Conservation (phyloP, 495 filamentous ascomycete species). For the Aspergillus homomorphus region DNA sequence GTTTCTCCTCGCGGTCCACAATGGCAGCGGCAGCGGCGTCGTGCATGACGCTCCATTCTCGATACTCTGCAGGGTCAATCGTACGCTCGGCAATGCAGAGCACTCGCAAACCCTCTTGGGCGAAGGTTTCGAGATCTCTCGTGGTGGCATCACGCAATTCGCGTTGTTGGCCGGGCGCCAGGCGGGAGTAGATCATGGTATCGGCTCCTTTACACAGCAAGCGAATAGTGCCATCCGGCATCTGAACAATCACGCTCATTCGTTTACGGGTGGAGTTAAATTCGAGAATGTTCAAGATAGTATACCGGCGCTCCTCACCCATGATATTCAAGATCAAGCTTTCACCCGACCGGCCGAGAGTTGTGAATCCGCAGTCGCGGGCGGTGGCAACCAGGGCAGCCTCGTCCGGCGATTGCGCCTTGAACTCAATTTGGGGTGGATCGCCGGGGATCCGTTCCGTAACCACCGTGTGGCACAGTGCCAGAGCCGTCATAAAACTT, state of each 20-base stretch:
- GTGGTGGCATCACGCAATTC: conserved; percentile 77
- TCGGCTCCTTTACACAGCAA: conserved; percentile 96
- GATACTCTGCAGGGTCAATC: conserved; percentile 79
- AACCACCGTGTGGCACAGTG: conserved; percentile 92
- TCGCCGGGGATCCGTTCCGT: conserved; percentile 84
- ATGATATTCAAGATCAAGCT: conserved; percentile 78
- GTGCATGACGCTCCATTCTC: conserved; percentile 74
- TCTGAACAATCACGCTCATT: conserved; percentile 93
- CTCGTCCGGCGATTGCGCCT: conserved; percentile 94
- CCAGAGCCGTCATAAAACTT: conserved; percentile 88
- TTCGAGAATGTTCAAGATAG: conserved; percentile 86
- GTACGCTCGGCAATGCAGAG: conserved; percentile 83
- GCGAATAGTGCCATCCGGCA: conserved; percentile 87
- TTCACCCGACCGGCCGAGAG: conserved; percentile 71
- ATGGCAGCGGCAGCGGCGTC: conserved; percentile 80
- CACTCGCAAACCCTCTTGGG: conserved; percentile 86
- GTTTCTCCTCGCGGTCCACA: conserved; percentile 81
- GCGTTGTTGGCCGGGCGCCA: conserved; percentile 75
- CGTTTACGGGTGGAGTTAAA: conserved; percentile 94
- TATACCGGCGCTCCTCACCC: conserved; percentile 75
- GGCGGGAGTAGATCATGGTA: conserved; percentile 89
- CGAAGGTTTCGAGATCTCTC: conserved; percentile 92
- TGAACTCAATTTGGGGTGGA: conserved; percentile 88
- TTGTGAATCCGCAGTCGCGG: conserved; percentile 88
- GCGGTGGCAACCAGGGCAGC: conserved; percentile 92